phyloP scores from a whole-genome alignment of 164 flowering plant genomes.

The Paratinospora sagittata region DNA sequence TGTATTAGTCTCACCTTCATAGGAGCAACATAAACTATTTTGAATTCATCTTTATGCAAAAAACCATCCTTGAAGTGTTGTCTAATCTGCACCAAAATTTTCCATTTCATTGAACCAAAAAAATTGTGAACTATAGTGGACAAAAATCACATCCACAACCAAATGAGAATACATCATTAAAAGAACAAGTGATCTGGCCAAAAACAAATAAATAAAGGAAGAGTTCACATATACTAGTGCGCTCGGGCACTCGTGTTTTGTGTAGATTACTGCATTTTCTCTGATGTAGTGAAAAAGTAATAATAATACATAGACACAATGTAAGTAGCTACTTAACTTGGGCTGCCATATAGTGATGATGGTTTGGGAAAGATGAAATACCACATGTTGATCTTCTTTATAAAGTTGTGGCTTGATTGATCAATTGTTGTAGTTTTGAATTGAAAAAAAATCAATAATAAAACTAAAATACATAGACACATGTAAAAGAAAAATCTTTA shows the following conservation, averaged over 20 bases:
- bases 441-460: too few species aligned
- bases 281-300: not conserved
- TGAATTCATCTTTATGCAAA: slow-evolving; percentile 86
- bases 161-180: not conserved
- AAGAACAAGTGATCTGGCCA: not conserved
- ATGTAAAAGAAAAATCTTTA: not conserved
- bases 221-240: not conserved
- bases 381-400: too few species aligned
- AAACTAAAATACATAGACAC: not conserved
- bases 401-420: too few species aligned
- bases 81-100: slow-evolving; percentile 53
- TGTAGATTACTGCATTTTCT: not conserved
- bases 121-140: slow-evolving; percentile 2
- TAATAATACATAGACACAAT: not conserved
- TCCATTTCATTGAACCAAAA: slow-evolving; percentile 6
- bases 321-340: too few species aligned
- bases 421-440: too few species aligned
- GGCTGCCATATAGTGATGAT: too few species aligned
- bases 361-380: too few species aligned
- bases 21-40: slow-evolving; percentile 98
- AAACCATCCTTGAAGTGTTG: slow-evolving; percentile 93
- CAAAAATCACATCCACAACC: not conserved
- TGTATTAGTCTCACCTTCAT: slow-evolving; percentile 65
- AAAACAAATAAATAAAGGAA: not conserved
- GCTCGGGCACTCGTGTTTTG: not conserved